Base-by-base conservation (phyloP, 2,329 filamentous ascomycete species). In the Cyphellophora attinorum region DNA sequence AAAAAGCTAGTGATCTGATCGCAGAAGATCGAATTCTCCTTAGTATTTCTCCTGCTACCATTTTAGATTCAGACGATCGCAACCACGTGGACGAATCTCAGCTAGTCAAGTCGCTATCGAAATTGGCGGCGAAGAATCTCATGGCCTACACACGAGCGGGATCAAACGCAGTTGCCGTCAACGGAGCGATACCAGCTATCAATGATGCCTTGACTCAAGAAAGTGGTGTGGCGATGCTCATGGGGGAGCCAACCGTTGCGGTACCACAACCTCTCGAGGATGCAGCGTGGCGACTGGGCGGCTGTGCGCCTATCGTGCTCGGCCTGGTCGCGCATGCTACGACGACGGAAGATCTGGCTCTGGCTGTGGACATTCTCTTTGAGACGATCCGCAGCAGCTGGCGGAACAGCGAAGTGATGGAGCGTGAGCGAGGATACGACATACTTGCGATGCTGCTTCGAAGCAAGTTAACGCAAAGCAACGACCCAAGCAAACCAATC, bases 381-480 rank as follows among this genome's bases (percentile, higher is more conserved):
- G 76, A 83, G 45, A 85, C 84, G 40, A 82, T 95, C 32, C 81
- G 83, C 46, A 81, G 83, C 44, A 96, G 83, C 54, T 98, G 93
- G 91, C 76, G 91, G 44, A 96, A 96, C 47, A 96, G 91, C 47
- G 93, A 98, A 56, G 88, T 91, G 16, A 95, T 98, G 82, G 91
- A 98, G 57, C 79, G 84, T 50, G 86, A 93, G 40, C 91, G 93
- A 47, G 93, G 89, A 0, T 98, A 95, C 54, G 81, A 84, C 16
- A 83, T 96, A 21, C 63, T 98, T 33, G 82, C 82, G 27, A 77
- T 86, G 57, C 69, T 96, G 12, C 61, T 98, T 15, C 79, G 85
- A 35, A 82, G 84, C 35, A 95, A 94, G 55, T 67, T 94, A 31
- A 62, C 27, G 19, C 11, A 34, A 6, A 42, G 32, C 16, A 33